A percentile compares a stretch with the other conserved stretches of the same genome.
phyloP scores from a whole-genome alignment of 2,329 filamentous ascomycete genomes.

The Fusarium secorum region DNA sequence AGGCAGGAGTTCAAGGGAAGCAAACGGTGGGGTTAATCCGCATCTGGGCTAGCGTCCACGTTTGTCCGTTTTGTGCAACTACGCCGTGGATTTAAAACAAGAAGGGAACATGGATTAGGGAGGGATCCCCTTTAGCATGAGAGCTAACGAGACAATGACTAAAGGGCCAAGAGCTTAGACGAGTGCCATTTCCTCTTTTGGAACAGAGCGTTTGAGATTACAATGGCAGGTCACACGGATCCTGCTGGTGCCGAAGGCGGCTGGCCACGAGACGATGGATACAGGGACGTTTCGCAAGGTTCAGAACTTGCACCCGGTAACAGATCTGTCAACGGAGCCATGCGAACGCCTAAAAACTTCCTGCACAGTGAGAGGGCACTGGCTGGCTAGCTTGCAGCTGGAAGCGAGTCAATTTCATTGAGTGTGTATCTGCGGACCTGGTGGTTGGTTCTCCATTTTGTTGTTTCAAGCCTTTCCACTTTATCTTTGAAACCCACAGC shows the following conservation, averaged over 20 bases:
- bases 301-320: slow-evolving; percentile 19
- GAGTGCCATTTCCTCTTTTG: slow-evolving; percentile 12
- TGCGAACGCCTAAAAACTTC: background rate
- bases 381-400: background rate
- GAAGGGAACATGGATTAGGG: slow-evolving; percentile 21
- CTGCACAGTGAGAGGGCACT: background rate
- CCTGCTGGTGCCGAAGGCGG: slow-evolving; percentile 20
- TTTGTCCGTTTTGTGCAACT: slow-evolving; percentile 8
- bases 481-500: slow-evolving; percentile 23
- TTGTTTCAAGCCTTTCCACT: slow-evolving; percentile 27
- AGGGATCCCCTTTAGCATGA: background rate
- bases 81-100: slow-evolving; percentile 34
- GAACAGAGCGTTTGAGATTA: slow-evolving; percentile 25
- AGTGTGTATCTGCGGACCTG: slow-evolving; percentile 3
- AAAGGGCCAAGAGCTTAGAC: background rate
- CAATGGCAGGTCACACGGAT: slow-evolving; percentile 34
- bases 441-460: slow-evolving; percentile 19
- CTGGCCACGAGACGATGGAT: slow-evolving; percentile 20
- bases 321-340: slow-evolving; percentile 26
- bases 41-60: slow-evolving; percentile 5
- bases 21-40: slow-evolving; percentile 15
- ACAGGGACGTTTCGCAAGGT: slow-evolving; percentile 18
- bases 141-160: background rate
- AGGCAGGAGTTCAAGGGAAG: slow-evolving; percentile 35
- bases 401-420: background rate